Percentiles rank a stretch among this genome's conserved stretches.
phyloP scores from a whole-genome alignment of 208 protist species.

The Wallacemonas rigidus region DNA sequence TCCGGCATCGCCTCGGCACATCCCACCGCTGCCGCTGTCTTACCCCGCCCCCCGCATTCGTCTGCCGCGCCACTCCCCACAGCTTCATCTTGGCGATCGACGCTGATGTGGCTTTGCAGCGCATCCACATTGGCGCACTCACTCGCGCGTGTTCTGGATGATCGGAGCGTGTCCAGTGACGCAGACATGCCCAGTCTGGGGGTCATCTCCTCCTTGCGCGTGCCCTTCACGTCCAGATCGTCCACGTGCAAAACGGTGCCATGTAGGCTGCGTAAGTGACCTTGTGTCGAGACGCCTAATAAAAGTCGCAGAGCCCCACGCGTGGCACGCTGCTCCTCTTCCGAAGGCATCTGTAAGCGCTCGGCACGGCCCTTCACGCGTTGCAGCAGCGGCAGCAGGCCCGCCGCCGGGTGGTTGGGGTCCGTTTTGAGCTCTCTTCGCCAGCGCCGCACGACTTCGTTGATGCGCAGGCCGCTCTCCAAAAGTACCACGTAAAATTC shows the following conservation, averaged over 20 bases:
- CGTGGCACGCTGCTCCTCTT: constrained; percentile 34
- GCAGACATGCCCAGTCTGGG: constrained; percentile 43
- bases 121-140: too few relatives aligned
- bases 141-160: too few relatives aligned
- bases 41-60: too few relatives aligned
- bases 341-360: constrained; percentile 25
- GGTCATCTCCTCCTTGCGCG: constrained; percentile 48
- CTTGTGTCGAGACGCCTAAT: constrained; percentile 46
- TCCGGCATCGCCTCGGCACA: constrained; percentile 10
- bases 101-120: too few relatives aligned
- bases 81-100: too few relatives aligned
- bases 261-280: constrained; percentile 33
- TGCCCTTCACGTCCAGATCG: constrained; percentile 52
- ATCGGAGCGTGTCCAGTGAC: constrained; percentile 30
- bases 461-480: constrained; percentile 32
- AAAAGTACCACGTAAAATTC: constrained; percentile 46
- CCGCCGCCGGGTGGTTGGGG: constrained; percentile 36
- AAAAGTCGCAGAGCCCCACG: constrained; percentile 45
- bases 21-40: constrained; percentile 1
- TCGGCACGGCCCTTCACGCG: constrained; percentile 37
- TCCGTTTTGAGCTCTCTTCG: constrained; percentile 22
- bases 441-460: constrained; percentile 35
- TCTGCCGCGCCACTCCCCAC: too few relatives aligned
- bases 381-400: constrained; percentile 36
- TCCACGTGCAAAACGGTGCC: constrained; percentile 54